Percentiles rank a stretch among this genome's conserved stretches.
These are phyloP conservation scores for Actinomucor elegans DNA, from an alignment of 371 early-diverging fungal genomes.

Conservation along the genomic window DNA sequence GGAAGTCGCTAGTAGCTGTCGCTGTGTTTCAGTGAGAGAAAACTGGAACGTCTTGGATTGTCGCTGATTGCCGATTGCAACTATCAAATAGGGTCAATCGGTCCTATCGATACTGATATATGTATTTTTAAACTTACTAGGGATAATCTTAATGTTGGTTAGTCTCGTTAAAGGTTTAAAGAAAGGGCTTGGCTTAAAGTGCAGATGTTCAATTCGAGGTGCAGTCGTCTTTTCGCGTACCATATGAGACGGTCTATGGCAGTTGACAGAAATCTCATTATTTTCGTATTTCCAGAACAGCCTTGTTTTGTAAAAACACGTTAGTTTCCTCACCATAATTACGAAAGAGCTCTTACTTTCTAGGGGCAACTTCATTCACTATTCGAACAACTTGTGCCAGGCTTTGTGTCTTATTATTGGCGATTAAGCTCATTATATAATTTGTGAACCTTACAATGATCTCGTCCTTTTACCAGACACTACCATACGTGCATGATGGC, in stretches of 20 bases:
- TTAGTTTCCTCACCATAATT: neutral
- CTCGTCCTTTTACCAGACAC: slow-evolving; percentile 13
- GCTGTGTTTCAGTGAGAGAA: slow-evolving; percentile 8
- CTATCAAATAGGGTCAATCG: neutral
- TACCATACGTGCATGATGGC: neutral
- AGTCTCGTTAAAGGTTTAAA: slow-evolving; percentile 26
- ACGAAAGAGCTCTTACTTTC: slow-evolving; percentile 12
- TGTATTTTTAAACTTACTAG: slow-evolving; percentile 23
- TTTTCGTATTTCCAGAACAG: slow-evolving; percentile 7
- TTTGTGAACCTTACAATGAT: slow-evolving; percentile 1
- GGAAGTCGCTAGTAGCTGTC: neutral
- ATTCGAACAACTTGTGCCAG: slow-evolving; percentile 8
- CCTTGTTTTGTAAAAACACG: neutral
- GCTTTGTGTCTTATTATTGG: neutral
- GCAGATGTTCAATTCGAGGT: neutral
- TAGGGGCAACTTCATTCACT: slow-evolving; percentile 7
- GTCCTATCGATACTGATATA: neutral
- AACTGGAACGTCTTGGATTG: slow-evolving; percentile 9
- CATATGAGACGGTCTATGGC: neutral
- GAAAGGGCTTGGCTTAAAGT: slow-evolving; percentile 40
- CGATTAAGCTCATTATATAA: neutral
- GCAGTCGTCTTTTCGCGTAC: neutral
- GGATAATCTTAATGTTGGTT: slow-evolving; percentile 23
- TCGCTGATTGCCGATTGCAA: slow-evolving; percentile 19
- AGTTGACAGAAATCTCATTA: slow-evolving; percentile 1